Conservation (phyloP, 2,329 filamentous ascomycete species). For the Penicillium hesseltinei region DNA sequence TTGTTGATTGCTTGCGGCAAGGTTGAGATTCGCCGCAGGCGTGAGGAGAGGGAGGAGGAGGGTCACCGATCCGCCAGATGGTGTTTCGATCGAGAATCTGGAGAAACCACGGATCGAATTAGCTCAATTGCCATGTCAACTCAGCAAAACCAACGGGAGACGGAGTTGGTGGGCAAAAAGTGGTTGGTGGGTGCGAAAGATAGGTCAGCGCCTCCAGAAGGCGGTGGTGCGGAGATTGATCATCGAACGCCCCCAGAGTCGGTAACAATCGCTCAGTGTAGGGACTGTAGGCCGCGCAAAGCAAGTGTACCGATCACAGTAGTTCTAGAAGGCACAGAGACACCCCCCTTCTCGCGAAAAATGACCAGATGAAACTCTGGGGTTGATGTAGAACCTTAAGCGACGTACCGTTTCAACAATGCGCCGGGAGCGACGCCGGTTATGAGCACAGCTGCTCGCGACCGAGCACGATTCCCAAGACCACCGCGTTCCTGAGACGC, state of each 20-base stretch:
- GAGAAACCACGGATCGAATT: conserved; percentile 21
- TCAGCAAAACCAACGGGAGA: conserved; percentile 5
- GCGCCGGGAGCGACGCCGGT: conserved; percentile 35
- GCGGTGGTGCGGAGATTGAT: conserved; percentile 43
- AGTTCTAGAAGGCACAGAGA: not conserved
- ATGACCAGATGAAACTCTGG: conserved; percentile 2
- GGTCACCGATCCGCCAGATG: conserved; percentile 18
- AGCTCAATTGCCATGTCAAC: conserved; percentile 27
- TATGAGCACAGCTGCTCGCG: conserved; percentile 35
- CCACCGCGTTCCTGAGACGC: conserved; percentile 25
- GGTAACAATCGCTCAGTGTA: conserved; percentile 23
- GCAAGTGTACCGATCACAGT: conserved; percentile 8
- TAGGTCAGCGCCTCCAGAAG: conserved; percentile 31
- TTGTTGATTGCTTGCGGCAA: conserved; percentile 18
- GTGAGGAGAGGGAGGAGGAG: conserved; percentile 18
- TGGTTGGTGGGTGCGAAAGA: conserved; percentile 22
- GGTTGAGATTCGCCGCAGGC: conserved; percentile 17
- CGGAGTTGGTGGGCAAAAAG: conserved; percentile 17
- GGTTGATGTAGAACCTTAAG: conserved; percentile 18
- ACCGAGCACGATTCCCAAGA: conserved; percentile 31
- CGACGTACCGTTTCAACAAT: conserved; percentile 40
- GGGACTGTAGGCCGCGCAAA: conserved; percentile 24
- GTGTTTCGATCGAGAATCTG: conserved; percentile 19
- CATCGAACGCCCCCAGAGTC: conserved; percentile 32
- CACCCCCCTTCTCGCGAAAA: not conserved